Percentiles rank a stretch among this genome's conserved stretches.
Conservation (phyloP, 805 yeast genomes). For the Maudiozyma serrabonitensis region DNA sequence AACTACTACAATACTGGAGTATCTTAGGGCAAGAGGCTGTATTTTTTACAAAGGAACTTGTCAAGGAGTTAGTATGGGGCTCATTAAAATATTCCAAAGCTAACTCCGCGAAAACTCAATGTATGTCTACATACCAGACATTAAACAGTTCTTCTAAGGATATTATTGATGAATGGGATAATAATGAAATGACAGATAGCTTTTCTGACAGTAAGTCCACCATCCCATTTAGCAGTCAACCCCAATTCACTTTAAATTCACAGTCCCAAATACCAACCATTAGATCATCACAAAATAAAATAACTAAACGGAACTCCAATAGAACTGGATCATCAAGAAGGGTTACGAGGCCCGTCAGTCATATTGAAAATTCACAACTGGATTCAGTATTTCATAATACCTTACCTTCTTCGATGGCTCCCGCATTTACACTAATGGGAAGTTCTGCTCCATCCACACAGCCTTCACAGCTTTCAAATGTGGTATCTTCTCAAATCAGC, state of each 20-base stretch:
- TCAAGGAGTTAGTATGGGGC: slow-evolving; percentile 14
- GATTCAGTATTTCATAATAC: slow-evolving; percentile 1
- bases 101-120: slow-evolving; percentile 3
- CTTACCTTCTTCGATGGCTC: slow-evolving; percentile 25
- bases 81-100: slow-evolving; percentile 9
- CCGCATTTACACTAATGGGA: slow-evolving; percentile 26
- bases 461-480: neutral
- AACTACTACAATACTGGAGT: slow-evolving; percentile 25
- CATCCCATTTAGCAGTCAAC: slow-evolving; percentile 7
- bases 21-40: slow-evolving; percentile 12
- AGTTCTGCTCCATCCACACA: neutral
- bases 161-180: slow-evolving; percentile 21
- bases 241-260: slow-evolving; percentile 12
- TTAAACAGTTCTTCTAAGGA: slow-evolving; percentile 10
- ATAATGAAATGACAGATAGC: slow-evolving; percentile 7
- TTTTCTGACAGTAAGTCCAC: neutral
- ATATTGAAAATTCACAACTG: slow-evolving; percentile 1
- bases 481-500: slow-evolving; percentile 1
- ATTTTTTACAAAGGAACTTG: slow-evolving; percentile 10
- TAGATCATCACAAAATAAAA: slow-evolving; percentile 19
- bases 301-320: neutral
- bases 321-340: neutral
- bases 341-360: neutral
- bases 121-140: slow-evolving; percentile 2
- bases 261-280: slow-evolving; percentile 26